Evolutionary conservation across 1,139 yeast species (phyloP).

Genomic region (Debaryomyces subglobosus): DNA sequence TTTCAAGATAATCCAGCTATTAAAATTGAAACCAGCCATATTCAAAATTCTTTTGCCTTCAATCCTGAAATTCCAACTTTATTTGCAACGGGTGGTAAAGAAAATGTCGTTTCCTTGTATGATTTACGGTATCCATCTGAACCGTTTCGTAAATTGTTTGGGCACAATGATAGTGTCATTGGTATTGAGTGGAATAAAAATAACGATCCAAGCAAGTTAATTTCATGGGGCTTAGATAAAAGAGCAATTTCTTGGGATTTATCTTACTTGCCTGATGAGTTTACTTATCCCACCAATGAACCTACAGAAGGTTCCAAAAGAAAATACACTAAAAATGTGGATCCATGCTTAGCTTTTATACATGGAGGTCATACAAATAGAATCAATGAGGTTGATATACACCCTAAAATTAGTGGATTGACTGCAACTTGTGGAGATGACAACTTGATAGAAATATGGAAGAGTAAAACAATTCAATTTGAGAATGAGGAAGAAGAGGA

Average conservation of each 20-base stretch:
- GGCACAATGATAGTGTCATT: constrained; percentile 48
- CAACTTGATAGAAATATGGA: constrained; percentile 56
- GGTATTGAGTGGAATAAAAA: constrained; percentile 43
- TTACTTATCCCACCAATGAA: constrained; percentile 34
- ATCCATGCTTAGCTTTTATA: constrained; percentile 61
- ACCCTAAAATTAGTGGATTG: constrained; percentile 46
- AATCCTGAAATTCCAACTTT: constrained; percentile 49
- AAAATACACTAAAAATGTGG: constrained; percentile 43
- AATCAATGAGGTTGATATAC: constrained; percentile 53
- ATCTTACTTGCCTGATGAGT: constrained; percentile 48
- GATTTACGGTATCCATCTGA: constrained; percentile 51
- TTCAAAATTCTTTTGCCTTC: constrained; percentile 53
- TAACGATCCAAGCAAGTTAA: constrained; percentile 38
- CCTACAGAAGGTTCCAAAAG: constrained; percentile 23
- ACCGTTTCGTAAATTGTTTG: constrained; percentile 53
- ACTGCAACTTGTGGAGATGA: constrained; percentile 57
- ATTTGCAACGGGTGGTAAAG: constrained; percentile 58
- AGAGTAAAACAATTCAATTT: constrained; percentile 44
- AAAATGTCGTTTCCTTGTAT: constrained; percentile 51
- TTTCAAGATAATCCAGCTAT: constrained; percentile 42
- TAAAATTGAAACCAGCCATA: constrained; percentile 44
- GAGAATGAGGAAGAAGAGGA: constrained; percentile 48
- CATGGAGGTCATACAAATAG: constrained; percentile 64
- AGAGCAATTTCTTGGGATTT: constrained; percentile 56
- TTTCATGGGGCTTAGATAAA: constrained; percentile 55